A percentile compares a stretch with the other conserved stretches of the same genome.
phyloP scores from a whole-genome alignment of 2,329 filamentous ascomycete genomes.

The Trichoderma sp. region DNA sequence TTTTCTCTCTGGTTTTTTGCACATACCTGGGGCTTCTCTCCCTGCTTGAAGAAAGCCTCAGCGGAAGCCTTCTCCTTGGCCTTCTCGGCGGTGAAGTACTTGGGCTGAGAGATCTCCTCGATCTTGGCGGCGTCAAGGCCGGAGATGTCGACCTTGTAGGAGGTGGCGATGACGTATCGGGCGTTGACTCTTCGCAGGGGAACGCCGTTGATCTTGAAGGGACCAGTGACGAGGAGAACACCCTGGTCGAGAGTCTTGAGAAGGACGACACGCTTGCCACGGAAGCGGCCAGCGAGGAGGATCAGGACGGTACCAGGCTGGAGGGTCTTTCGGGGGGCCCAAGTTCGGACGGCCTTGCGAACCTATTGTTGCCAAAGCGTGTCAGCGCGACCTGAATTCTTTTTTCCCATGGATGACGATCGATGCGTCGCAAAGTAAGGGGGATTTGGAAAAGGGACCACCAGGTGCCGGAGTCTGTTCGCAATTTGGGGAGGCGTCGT shows the following conservation, averaged over 20 bases:
- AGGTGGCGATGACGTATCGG: constrained; percentile 90
- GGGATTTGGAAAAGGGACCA: background rate
- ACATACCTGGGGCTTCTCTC: constrained; percentile 93
- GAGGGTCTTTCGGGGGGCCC: constrained; percentile 84
- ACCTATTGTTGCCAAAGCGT: constrained; percentile 55
- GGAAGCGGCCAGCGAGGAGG: constrained; percentile 98
- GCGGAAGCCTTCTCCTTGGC: constrained; percentile 90
- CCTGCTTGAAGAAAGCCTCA: constrained; percentile 99
- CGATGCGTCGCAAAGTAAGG: background rate
- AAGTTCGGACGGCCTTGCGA: constrained; percentile 89
- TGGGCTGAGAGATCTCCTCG: constrained; percentile 67
- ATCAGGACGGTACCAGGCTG: constrained; percentile 96
- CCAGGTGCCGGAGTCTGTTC: constrained; percentile 1
- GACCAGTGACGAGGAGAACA: constrained; percentile 97
- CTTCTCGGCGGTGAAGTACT: constrained; percentile 98
- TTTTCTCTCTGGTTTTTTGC: background rate
- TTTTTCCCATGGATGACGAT: background rate
- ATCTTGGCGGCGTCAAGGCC: constrained; percentile 91
- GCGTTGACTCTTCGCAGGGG: constrained; percentile 92
- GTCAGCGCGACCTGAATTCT: constrained; percentile 29
- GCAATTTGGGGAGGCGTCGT: constrained; percentile 5
- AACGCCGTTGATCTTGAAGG: constrained; percentile 99
- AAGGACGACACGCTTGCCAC: constrained; percentile 98
- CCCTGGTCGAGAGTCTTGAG: constrained; percentile 97
- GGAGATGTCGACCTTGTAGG: constrained; percentile 77